phyloP scores from a whole-genome alignment of 2,329 filamentous ascomycete species.

The Fusarium sp. region DNA sequence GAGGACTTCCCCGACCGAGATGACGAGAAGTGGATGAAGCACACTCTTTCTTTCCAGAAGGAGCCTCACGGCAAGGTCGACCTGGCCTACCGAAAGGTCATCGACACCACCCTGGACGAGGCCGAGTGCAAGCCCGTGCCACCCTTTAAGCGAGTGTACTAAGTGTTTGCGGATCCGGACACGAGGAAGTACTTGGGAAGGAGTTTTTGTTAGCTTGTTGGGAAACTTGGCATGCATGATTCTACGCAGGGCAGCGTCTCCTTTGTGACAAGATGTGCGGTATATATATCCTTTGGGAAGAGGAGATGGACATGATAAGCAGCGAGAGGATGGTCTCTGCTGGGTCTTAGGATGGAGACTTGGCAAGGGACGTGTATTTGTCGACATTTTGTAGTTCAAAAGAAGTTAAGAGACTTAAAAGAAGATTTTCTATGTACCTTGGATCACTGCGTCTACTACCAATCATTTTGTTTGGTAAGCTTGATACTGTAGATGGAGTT shows the following conservation, averaged over 20 bases:
- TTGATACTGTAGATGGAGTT: not conserved
- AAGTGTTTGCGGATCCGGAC: conserved; percentile 51
- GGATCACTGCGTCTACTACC: no score
- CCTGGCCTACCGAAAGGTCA: conserved; percentile 86
- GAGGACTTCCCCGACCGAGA: conserved; percentile 97
- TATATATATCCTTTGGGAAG: conserved; percentile 45
- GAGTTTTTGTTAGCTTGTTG: conserved; percentile 45
- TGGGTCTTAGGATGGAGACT: conserved; percentile 18
- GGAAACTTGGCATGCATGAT: conserved; percentile 45
- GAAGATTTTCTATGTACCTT: conserved; percentile 9
- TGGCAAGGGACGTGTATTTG: conserved; percentile 38
- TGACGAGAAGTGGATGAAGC: conserved; percentile 99
- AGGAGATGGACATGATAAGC: conserved; percentile 14
- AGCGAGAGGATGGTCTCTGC: conserved; percentile 32
- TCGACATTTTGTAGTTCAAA: conserved; percentile 39
- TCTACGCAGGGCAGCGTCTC: conserved; percentile 44
- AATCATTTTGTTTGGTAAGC: not conserved
- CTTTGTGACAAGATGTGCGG: conserved; percentile 46
- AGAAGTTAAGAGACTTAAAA: conserved; percentile 37
- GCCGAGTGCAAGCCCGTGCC: conserved; percentile 95
- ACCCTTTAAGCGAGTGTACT: conserved; percentile 95
- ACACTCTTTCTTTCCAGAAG: conserved; percentile 97
- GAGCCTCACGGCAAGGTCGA: conserved; percentile 88
- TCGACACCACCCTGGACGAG: conserved; percentile 87
- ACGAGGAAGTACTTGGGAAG: conserved; percentile 25